These are phyloP conservation scores for Rhizopogon rudus DNA, from an alignment of 768 basidiomycete species.

Conservation along the genomic window DNA sequence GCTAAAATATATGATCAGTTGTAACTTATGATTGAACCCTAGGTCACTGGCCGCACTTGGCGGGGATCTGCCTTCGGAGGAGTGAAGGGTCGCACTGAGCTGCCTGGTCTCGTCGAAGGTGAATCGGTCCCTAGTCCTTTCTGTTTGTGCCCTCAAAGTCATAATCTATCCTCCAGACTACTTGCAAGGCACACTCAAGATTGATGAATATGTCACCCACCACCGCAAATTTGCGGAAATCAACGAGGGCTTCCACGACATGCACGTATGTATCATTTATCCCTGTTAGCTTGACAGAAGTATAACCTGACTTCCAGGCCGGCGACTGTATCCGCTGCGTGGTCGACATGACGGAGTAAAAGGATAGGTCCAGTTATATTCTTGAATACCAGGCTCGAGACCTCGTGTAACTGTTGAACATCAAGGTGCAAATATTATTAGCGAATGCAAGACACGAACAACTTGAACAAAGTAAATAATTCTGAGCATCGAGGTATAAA, in stretches of 20 bases:
- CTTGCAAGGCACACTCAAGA: slow-evolving; percentile 72
- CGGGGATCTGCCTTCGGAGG: slow-evolving; percentile 95
- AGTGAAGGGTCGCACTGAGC: slow-evolving; percentile 94
- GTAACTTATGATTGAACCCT: not conserved
- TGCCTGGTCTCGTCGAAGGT: slow-evolving; percentile 93
- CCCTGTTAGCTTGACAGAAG: not conserved
- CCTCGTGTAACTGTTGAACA: not conserved
- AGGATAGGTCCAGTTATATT: not conserved
- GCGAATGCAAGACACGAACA: not conserved
- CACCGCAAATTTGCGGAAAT: slow-evolving; percentile 67
- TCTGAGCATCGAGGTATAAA: slow-evolving; percentile 7
- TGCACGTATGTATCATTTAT: slow-evolving; percentile 71
- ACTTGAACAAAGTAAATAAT: not conserved
- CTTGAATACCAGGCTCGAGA: not conserved
- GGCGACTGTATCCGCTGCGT: slow-evolving; percentile 95
- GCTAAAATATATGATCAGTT: not conserved
- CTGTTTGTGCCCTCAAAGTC: not conserved
- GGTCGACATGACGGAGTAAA: slow-evolving; percentile 66
- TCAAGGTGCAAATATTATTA: not conserved
- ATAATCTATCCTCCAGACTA: slow-evolving; percentile 51
- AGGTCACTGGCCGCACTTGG: slow-evolving; percentile 91
- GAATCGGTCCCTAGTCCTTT: slow-evolving; percentile 8
- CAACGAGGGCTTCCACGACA: slow-evolving; percentile 88
- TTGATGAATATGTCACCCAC: slow-evolving; percentile 97
- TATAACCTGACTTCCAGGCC: slow-evolving; percentile 33